Base-by-base conservation (phyloP, 306 rosid genomes). In the Quercus rubra region DNA sequence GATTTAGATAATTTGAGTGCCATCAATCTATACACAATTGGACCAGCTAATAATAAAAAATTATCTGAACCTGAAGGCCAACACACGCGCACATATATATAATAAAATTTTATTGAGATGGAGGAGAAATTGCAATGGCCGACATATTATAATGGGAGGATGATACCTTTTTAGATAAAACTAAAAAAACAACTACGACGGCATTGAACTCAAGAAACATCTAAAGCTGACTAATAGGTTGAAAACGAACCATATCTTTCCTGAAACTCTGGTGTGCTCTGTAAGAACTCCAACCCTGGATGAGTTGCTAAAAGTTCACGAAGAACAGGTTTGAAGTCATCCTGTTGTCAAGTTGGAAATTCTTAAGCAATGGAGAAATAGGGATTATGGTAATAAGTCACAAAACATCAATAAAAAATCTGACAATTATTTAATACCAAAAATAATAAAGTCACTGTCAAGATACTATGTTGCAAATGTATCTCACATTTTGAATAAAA, bases 181-280 rank as follows among this genome's bases (percentile, higher is more conserved):
- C 6, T 14, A 7, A 67, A 19, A n/a, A 67, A 19, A 73, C 46
- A 43, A 51, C 49, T 30, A 38, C 51, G 38, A 70, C 52, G 27
- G 64, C n/a, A 77, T 55, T 1, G 4, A 28, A 61, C 13, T 27
- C 25, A 13, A 25, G 43, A 68, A 33, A 70, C 64, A 68, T 63
- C 61, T n/a, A 38, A 52, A 77, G 71, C 28, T 73, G 67, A 17
- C 17, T 13, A 75, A 49, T 14, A 83, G 87, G 82, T 57, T 74
- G 70, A 84, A 80, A 77, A 89, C 99, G 63, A 86, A 96, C 99
- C 99, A 70, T 93, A 96, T 96, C 99, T 91, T 83, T 96, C 99
- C 87, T 96, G 99, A 90, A 96, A 96, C 86, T 96, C 99, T 52
- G 97, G 99, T 51, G 99, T 96, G 80, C 96, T 88, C 88, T 93